Evolutionary conservation across 225 moss, liverwort and hornwort species (phyloP).

Genomic region (Sphagnum tenellum): DNA sequence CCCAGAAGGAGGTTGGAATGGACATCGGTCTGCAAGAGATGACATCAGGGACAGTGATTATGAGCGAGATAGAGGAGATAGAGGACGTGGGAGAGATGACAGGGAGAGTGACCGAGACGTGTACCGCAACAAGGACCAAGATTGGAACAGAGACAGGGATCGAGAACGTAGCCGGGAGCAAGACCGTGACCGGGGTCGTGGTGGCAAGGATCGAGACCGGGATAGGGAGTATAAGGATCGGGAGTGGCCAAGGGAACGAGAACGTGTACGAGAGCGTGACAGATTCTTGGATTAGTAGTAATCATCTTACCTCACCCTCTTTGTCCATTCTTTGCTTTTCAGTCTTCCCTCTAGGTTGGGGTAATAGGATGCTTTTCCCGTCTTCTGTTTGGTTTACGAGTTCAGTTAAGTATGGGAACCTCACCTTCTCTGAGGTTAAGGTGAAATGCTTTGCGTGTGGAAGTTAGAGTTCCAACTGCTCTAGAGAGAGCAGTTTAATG

Average conservation of each 20-base stretch:
- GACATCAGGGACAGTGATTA: slow-evolving; percentile 22
- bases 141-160: slow-evolving; percentile 19
- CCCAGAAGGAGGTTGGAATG: slow-evolving; percentile 32
- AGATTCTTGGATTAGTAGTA: slow-evolving; percentile 44
- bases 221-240: slow-evolving; percentile 28
- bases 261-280: slow-evolving; percentile 25
- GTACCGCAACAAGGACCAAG: slow-evolving; percentile 21
- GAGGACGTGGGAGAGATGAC: slow-evolving; percentile 22
- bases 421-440: too few relatives aligned
- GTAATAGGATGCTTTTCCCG: too few relatives aligned
- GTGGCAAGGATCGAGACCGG: slow-evolving; percentile 25
- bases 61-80: slow-evolving; percentile 23
- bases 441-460: too few relatives aligned
- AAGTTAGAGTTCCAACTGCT: too few relatives aligned
- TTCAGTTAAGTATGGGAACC: too few relatives aligned
- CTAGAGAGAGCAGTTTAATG: too few relatives aligned
- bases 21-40: slow-evolving; percentile 23
- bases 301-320: too few relatives aligned
- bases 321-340: too few relatives aligned
- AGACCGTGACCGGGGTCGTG: not conserved
- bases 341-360: too few relatives aligned
- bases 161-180: not conserved
- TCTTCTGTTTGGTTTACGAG: too few relatives aligned
- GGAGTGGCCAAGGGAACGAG: slow-evolving; percentile 35
- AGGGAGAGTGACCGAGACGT: slow-evolving; percentile 14